These are phyloP conservation scores for Paxillus rubicundulus DNA, from an alignment of 768 basidiomycete species.

Conservation along the genomic window DNA sequence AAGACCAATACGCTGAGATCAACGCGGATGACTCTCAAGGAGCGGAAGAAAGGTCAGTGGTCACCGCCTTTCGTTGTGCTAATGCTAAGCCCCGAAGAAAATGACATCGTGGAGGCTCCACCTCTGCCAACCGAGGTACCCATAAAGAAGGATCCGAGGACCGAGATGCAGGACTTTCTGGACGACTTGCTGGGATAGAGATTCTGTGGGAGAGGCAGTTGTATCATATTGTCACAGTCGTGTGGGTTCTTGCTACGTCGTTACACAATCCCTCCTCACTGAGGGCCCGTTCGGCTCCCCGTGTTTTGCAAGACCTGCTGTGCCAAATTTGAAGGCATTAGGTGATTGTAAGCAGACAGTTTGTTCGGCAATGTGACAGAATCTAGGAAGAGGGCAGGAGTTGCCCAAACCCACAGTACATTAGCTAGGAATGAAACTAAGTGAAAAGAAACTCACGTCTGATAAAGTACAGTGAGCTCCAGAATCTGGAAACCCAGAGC, in stretches of 20 bases:
- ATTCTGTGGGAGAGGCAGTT: not conserved
- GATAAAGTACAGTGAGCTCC: no score
- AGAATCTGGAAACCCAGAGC: no score
- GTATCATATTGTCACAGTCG: not conserved
- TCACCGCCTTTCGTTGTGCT: not conserved
- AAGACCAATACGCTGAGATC: conserved; percentile 48
- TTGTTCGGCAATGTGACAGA: no score
- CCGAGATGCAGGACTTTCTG: conserved; percentile 68
- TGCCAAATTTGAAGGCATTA: no score
- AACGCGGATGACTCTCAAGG: conserved; percentile 34
- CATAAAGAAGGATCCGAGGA: conserved; percentile 42
- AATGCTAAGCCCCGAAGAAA: conserved; percentile 25
- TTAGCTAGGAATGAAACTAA: no score
- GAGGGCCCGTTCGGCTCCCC: no score
- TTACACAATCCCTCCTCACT: no score
- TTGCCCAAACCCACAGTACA: no score
- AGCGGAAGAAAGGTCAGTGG: conserved; percentile 39
- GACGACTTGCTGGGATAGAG: conserved; percentile 57
- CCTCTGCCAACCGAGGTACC: conserved; percentile 44
- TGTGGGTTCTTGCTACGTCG: not conserved
- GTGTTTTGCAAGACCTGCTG: no score
- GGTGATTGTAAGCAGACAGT: no score
- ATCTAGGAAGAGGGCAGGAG: no score
- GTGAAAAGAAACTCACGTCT: no score
- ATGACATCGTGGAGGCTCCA: conserved; percentile 45